Evolutionary conservation across 352 stramenopile genomes (phyloP), one percentile per base, ranked within the genome.

Genomic region (Pythium apleroticum): DNA sequence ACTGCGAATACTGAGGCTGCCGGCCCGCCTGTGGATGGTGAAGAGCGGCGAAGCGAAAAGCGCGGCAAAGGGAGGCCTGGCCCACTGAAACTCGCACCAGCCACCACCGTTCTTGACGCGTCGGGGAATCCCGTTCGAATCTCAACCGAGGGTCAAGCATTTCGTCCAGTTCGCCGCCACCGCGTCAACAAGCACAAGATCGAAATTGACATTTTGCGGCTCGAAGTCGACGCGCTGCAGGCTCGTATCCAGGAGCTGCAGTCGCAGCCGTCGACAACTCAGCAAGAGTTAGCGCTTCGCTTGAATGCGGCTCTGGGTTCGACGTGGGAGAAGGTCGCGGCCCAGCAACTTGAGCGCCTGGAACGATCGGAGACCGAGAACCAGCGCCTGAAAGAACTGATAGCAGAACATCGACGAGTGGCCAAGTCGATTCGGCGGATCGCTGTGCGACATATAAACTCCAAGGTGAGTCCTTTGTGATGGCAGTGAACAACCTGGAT

Each of bases 161-260:
- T 30, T 33, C 9, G 33, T 11, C 54, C 54, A 9, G 2, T 22
- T n/a, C 30, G 25, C 22, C 58, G 30, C 15, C 57, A 31, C n/a
- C 48, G 41, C 2, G 39, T 52, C 28, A 54, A 53, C 49, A 59
- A 54, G 30, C 55, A 49, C 3, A 45, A 49, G 20, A 17, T 64
- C 17, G 62, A 69, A 46, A 52, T 69, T 17, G 27, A 58, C 31
- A 46, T 30, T 3, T 48, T 69, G 22, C 54, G 62, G 7, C 35
- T 50, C 28, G 52, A 57, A 31, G 52, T 43, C 4, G 28, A 53
- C 22, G 5, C 33, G 46, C 37, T 19, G 27, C 22, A 14, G 27
- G 58, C 37, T 31, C 33, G 9, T 3, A 52, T 39, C 37, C 3
- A 19, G 22, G 14, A 28, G 41, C 19, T 43, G 6, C n/a, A 39